phyloP scores from a whole-genome alignment of 306 rosid species.

The Biancaea sappan region DNA sequence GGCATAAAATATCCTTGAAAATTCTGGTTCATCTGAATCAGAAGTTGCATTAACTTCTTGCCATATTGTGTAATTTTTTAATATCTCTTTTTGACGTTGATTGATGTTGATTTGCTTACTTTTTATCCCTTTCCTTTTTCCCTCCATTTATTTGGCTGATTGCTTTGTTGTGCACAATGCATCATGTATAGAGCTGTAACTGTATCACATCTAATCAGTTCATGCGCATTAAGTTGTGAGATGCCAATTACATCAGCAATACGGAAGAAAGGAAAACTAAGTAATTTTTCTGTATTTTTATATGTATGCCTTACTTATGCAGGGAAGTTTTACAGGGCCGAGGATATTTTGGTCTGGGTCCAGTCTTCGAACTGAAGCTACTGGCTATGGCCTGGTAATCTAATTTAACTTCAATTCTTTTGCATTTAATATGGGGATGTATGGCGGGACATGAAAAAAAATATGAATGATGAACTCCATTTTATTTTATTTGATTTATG shows the following conservation, averaged over 20 bases:
- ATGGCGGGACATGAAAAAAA: slow-evolving; percentile 23
- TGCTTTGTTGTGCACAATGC: background rate
- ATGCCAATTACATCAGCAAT: slow-evolving; percentile 6
- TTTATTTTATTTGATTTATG: background rate
- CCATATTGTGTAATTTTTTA: background rate
- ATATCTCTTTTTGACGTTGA: background rate
- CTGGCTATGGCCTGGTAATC: slow-evolving; percentile 99
- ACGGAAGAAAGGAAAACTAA: slow-evolving; percentile 25
- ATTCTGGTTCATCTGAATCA: background rate
- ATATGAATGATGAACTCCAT: slow-evolving; percentile 2
- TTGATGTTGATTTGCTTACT: background rate
- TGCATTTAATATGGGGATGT: slow-evolving; percentile 22
- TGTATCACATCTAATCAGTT: background rate
- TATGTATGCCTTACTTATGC: slow-evolving; percentile 66
- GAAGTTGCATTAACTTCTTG: background rate
- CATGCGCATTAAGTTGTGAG: slow-evolving; percentile 1
- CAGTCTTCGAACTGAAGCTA: slow-evolving; percentile 98
- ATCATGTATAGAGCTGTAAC: background rate
- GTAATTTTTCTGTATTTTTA: slow-evolving; percentile 39
- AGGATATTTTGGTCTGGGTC: slow-evolving; percentile 99
- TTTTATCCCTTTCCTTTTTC: background rate
- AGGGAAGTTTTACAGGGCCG: slow-evolving; percentile 99
- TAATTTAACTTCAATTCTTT: slow-evolving; percentile 41
- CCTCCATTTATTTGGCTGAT: background rate
- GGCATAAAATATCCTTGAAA: background rate